Evolutionary conservation across 352 stramenopile species (phyloP).

Genomic region (Phytophthora macrochlamydospora): DNA sequence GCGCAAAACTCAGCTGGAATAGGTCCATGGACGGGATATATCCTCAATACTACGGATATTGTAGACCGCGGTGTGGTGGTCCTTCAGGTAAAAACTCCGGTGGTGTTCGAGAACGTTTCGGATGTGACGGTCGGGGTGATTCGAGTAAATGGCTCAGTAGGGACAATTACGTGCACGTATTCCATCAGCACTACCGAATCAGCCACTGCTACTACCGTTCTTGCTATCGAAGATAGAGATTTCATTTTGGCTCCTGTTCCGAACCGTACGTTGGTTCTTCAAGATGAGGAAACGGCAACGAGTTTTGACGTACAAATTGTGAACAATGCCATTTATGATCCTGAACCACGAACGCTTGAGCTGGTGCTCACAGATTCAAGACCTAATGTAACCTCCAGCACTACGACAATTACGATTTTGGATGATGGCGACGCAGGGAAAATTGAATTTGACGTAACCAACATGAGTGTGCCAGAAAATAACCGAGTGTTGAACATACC

Average conservation of each 20-base stretch:
- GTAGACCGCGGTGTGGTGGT: slow-evolving; percentile 46
- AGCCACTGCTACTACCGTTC: too few relatives aligned
- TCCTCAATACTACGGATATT: slow-evolving; percentile 46
- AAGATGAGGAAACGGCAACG: slow-evolving; percentile 38
- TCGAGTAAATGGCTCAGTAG: slow-evolving; percentile 53
- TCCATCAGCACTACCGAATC: not conserved
- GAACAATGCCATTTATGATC: slow-evolving; percentile 48
- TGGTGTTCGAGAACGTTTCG: slow-evolving; percentile 49
- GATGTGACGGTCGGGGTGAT: slow-evolving; percentile 40
- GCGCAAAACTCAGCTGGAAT: slow-evolving; percentile 44
- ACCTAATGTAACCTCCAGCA: slow-evolving; percentile 24
- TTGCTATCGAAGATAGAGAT: slow-evolving; percentile 34
- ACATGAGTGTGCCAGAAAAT: slow-evolving; percentile 35
- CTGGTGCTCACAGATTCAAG: slow-evolving; percentile 48
- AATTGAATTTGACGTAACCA: slow-evolving; percentile 42
- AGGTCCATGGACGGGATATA: slow-evolving; percentile 36
- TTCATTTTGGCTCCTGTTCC: slow-evolving; percentile 32
- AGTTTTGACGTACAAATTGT: slow-evolving; percentile 46
- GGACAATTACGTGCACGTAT: slow-evolving; percentile 48
- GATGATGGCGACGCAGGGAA: slow-evolving; percentile 64
- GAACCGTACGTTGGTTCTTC: slow-evolving; percentile 37
- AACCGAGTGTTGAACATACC: slow-evolving; percentile 25
- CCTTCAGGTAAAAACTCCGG: slow-evolving; percentile 19
- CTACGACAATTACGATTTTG: slow-evolving; percentile 37
- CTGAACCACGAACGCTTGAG: slow-evolving; percentile 23